A percentile compares a stretch with the other conserved stretches of the same genome.
phyloP scores from a whole-genome alignment of 2,329 filamentous ascomycete species.

The Daldinia sp. region DNA sequence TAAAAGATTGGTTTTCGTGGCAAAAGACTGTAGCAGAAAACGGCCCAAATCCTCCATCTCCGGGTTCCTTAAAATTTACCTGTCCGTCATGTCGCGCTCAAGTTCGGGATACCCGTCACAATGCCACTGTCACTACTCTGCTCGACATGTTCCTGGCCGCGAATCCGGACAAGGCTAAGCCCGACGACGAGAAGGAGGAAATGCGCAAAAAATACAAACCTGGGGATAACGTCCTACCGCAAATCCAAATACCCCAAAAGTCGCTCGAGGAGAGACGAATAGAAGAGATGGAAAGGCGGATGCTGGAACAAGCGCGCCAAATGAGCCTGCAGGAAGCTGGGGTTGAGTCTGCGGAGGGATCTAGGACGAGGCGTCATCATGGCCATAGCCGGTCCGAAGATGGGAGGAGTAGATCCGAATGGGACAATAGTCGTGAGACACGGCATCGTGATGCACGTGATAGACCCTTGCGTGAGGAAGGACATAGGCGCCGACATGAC shows the following conservation, averaged over 20 bases:
- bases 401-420: conserved; percentile 48
- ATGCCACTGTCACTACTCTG: conserved; percentile 88
- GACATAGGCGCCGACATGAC: conserved; percentile 44
- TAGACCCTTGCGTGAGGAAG: conserved; percentile 43
- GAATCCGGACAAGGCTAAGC: conserved; percentile 78
- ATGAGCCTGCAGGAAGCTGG: conserved; percentile 76
- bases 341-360: conserved; percentile 51
- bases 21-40: conserved; percentile 70
- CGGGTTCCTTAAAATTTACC: conserved; percentile 70
- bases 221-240: conserved; percentile 81
- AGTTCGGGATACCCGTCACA: conserved; percentile 87
- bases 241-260: conserved; percentile 59
- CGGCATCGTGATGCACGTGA: conserved; percentile 40
- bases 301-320: conserved; percentile 76
- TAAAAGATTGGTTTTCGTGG: conserved; percentile 95
- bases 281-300: conserved; percentile 72
- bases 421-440: conserved; percentile 42
- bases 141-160: conserved; percentile 86
- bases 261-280: conserved; percentile 61
- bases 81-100: conserved; percentile 91
- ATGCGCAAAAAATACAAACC: conserved; percentile 79
- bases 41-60: conserved; percentile 57
- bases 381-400: conserved; percentile 44
- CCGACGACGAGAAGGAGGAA: conserved; percentile 76
- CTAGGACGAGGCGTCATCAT: conserved; percentile 39